Evolutionary conservation across 23 red algal genomes (phyloP), one percentile per base, ranked within the genome.

Genomic region (Gracilariopsis chorda): DNA sequence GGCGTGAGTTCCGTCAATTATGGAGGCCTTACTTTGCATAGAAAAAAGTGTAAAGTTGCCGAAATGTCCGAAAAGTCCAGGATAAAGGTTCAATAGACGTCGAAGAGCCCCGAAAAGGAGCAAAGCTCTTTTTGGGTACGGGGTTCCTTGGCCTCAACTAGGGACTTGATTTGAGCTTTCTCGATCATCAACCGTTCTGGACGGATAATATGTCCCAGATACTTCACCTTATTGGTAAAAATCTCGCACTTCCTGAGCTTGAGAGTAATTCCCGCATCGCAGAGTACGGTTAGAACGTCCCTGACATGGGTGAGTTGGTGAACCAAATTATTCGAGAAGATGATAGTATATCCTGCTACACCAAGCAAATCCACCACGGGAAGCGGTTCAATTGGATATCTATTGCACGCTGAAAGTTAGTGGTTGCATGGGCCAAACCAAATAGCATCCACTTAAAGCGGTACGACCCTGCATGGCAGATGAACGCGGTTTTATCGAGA

Each of bases 231-330:
- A 7, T 51, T 35, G 1, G 46, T 36, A 62, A 74, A 87, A 27
- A 87, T 72, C 44, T 73, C 34, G 33, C 82, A 87, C 63, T 87
- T 87, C 42, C 48, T 73, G 27, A 87, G 33, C 86, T 90, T 90
- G 49, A 79, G 86, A 23, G 2, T 46, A 2, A 77, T 56, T 30
- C 48, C 48, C 29, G 86, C 86, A 11, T 77, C 25, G 2, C 70
- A 33, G 13, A 90, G 51, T 42, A 57, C 24, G 34, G 44, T 46
- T 51, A 79, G 70, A 33, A 78, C 58, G 2, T 90, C 64, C 39
- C 51, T 47, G 21, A 90, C 65, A 34, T 90, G 86, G 37, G 42
- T 37, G 13, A 90, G 14, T 19, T 90, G 86, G 8, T 77, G 47
- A 2, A 64, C 86, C 49, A 61, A 40, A 32, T 41, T 58, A 20